Conservation (phyloP, 345 rosid species). For the Hirschfeldia incana region DNA sequence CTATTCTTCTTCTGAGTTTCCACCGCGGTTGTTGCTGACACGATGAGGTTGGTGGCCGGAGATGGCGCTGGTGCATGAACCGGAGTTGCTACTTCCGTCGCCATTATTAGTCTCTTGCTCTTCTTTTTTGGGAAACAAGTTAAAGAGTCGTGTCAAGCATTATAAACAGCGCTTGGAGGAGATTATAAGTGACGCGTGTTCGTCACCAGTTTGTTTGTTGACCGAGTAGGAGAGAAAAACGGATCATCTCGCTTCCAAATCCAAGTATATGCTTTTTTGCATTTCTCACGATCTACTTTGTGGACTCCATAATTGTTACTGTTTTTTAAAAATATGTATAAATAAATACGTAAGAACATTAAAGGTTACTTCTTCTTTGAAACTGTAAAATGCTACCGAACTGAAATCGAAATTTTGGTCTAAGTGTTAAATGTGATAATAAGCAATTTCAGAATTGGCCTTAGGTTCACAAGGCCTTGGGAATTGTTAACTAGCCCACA, state of each 20-base stretch:
- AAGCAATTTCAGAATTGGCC: not conserved
- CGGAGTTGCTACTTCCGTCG: constrained; percentile 29
- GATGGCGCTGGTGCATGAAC: constrained; percentile 6
- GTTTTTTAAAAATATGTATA: not conserved
- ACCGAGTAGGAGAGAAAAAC: constrained; percentile 4
- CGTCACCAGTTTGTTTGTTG: not conserved
- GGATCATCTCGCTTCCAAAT: not conserved
- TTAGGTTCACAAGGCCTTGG: not conserved
- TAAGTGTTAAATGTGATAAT: not conserved
- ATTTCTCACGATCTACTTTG: not conserved
- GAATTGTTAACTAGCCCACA: not conserved
- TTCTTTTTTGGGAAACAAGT: not conserved
- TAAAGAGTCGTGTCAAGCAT: not conserved
- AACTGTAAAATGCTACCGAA: not conserved
- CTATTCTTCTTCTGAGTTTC: constrained; percentile 44
- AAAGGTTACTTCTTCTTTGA: not conserved
- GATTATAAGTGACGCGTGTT: constrained; percentile 4
- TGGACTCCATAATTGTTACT: not conserved
- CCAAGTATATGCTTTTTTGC: not conserved
- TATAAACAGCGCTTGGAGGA: not conserved
- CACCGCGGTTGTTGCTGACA: not conserved
- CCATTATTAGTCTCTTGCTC: not conserved
- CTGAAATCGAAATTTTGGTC: not conserved
- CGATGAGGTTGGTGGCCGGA: not conserved
- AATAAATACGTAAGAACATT: not conserved